Evolutionary conservation across 2,329 filamentous ascomycete genomes (phyloP), one percentile per base, ranked within the genome.

Genomic region (Ophiosphaerella narmari): DNA sequence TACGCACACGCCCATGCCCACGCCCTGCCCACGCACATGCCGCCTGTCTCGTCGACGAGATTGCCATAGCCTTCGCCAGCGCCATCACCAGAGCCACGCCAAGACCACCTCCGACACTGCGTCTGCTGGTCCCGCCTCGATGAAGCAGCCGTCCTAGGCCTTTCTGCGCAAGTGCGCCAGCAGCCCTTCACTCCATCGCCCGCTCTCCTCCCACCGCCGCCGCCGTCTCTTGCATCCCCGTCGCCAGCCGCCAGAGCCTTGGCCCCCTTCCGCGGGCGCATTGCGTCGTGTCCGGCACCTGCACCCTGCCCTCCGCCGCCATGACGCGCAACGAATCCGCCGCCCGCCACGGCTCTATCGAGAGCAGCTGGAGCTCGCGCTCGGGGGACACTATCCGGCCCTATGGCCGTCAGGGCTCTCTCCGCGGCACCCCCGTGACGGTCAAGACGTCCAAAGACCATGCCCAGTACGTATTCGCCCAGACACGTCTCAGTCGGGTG

Each of bases 301-400:
- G 26, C 26, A 29, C 26, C 26, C 49, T 39, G 51, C 52, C 48
- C 56, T 49, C 51, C 57, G 57, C 43, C 57, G 66, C 43, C 42
- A 89, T 90, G 87, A 83, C 85, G 75, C 83, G 81, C 75, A 83
- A 86, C 77, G 86, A 88, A 71, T 77, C 78, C 66, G 75, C 75
- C 65, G 79, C 80, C 75, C 86, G 85, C 75, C 82, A 87, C 80
- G 86, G 82, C 77, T 86, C 85, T 58, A 77, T 81, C 59, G 84
- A 84, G 75, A 86, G 83, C 79, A 82, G 82, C 59, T 84, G 82
- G 76, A 89, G 86, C 77, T 84, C 82, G 74, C 82, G 82, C 63
- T 89, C 86, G 54, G 82, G 80, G 67, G 82, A 84, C 66, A 91
- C 88, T 34, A 76, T 86, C 59, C 85, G 80, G 73, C 74, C 74